Evolutionary conservation across 1,284 basidiomycete genomes (phyloP), one percentile per base, ranked within the genome.

Genomic region (Pascua sp.): DNA sequence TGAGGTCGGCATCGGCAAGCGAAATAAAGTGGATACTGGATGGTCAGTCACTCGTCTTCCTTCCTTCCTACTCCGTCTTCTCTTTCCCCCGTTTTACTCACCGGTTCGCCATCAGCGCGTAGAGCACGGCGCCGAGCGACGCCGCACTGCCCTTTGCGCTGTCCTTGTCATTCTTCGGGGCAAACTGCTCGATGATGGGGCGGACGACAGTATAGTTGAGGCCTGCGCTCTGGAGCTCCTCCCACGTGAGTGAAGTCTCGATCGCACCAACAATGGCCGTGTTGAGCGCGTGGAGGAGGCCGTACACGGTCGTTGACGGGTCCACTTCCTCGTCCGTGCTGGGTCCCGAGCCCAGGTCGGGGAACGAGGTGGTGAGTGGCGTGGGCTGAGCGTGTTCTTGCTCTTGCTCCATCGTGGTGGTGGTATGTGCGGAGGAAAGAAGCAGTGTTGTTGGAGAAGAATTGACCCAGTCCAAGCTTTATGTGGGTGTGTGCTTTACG

Each of bases 241-340:
- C 89, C 90, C 90, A 92, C 55, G 83, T 86, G 51, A 93, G 73
- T 8, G 88, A 83, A 47, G 85, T 84, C 68, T 93, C 91, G 87
- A 76, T 67, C 32, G 50, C 63, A 49, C 51, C 51, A 42, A 49
- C 62, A 50, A 70, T 63, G 15, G 59, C 60, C 15, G 67, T 49
- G 59, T 74, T 71, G 5, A 78, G 57, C 8, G 67, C 63, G 57
- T 76, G 77, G 16, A 77, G 72, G 43, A 78, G 65, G 10, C 47
- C 42, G 49, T 72, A 78, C 41, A 76, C 59, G 10, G 60, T 58
- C 24, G 15, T 44, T 11, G 47, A 18, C 10, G 41, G 38, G 24
- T 32, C 24, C 24, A 32, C 24, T 7, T 32, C 24, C 4, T 32
- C 24, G 24, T 32, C 24, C 24, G 24, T 32, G 24, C 24, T 32